These are phyloP conservation scores for Teunomyces atbi DNA, from an alignment of 805 yeast species.

Conservation along the genomic window DNA sequence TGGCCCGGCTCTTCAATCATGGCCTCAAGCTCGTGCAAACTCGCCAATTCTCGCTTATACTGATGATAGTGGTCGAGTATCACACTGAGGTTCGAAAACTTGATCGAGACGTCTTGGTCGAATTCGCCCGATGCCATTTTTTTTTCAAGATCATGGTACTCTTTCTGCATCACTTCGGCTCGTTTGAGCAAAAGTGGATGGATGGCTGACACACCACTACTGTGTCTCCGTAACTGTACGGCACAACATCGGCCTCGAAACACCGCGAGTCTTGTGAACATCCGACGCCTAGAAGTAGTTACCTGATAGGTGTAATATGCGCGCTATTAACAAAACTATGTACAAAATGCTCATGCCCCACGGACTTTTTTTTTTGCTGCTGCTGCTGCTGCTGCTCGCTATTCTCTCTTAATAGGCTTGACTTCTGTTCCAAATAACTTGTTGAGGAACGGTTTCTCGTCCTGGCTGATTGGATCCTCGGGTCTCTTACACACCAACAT, in stretches of 20 bases:
- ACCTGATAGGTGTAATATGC: not conserved
- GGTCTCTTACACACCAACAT: constrained; percentile 71
- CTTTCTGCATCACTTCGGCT: constrained; percentile 31
- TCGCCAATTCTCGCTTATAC: constrained; percentile 26
- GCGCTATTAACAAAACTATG: constrained; percentile 2
- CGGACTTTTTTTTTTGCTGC: too few species aligned
- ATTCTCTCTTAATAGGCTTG: constrained; percentile 22
- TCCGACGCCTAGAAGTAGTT: not conserved
- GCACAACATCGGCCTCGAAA: not conserved
- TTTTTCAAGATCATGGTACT: constrained; percentile 27
- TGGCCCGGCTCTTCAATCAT: constrained; percentile 21
- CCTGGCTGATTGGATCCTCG: constrained; percentile 54
- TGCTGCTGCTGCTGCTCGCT: not conserved
- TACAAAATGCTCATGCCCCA: constrained; percentile 3
- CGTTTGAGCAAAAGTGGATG: constrained; percentile 41
- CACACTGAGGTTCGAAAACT: constrained; percentile 30
- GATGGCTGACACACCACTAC: constrained; percentile 20
- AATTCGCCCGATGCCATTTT: constrained; percentile 28
- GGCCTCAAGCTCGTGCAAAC: constrained; percentile 24
- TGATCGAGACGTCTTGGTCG: constrained; percentile 32
- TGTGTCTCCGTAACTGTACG: not conserved
- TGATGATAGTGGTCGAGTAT: constrained; percentile 31
- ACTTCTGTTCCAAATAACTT: constrained; percentile 40
- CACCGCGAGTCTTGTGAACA: not conserved
- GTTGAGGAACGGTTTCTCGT: constrained; percentile 42